Conservation (phyloP, 1,284 basidiomycete species). For the Coniophora puteana region DNA sequence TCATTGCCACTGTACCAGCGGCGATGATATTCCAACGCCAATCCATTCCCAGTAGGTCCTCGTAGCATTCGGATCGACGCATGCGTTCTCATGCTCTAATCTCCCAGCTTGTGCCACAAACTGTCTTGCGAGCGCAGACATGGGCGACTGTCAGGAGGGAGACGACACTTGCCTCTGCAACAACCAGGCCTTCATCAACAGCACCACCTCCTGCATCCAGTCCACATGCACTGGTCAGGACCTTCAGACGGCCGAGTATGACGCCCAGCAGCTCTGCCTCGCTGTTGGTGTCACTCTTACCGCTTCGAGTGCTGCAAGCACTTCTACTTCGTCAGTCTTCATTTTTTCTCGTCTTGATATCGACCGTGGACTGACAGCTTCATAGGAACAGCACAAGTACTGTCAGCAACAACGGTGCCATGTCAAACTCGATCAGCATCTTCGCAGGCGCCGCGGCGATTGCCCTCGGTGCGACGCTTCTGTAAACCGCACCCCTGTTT, state of each 20-base stretch:
- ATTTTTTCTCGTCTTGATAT: not conserved
- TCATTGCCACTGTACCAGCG: conserved; percentile 35
- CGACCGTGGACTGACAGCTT: not conserved
- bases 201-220: conserved; percentile 44
- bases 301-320: conserved; percentile 11
- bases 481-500: not conserved
- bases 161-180: conserved; percentile 56
- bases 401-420: conserved; percentile 8
- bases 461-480: conserved; percentile 14
- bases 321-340: conserved; percentile 15
- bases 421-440: conserved; percentile 10
- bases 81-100: not conserved
- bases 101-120: conserved; percentile 42
- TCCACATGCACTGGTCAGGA: conserved; percentile 42
- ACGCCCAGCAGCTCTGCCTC: conserved; percentile 42
- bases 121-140: conserved; percentile 42
- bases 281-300: conserved; percentile 50
- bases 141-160: conserved; percentile 35
- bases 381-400: not conserved
- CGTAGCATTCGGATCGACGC: not conserved
- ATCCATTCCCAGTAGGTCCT: conserved; percentile 35
- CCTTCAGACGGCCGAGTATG: conserved; percentile 39
- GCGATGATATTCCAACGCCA: conserved; percentile 35
- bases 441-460: conserved; percentile 16
- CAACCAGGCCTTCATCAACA: conserved; percentile 38